These are phyloP conservation scores for Dendrobium huoshanense DNA, from an alignment of 106 monocot species.

Conservation along the genomic window DNA sequence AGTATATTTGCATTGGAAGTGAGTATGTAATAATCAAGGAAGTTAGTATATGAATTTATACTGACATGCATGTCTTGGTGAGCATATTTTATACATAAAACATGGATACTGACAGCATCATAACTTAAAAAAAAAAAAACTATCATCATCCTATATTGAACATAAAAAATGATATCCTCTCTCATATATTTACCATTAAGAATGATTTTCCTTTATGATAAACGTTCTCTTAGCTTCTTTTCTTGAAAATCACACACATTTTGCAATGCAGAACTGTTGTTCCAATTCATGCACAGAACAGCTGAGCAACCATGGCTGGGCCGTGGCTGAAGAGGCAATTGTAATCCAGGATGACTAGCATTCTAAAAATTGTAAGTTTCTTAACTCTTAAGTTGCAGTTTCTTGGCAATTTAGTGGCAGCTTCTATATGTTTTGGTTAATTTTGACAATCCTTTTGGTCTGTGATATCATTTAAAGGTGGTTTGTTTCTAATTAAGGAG, in stretches of 20 bases:
- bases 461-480: neutral
- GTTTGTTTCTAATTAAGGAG: neutral
- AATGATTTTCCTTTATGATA: neutral
- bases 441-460: neutral
- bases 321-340: constrained; percentile 46
- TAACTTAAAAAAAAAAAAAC: neutral
- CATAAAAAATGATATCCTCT: neutral
- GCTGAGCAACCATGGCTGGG: constrained; percentile 29
- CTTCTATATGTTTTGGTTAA: neutral
- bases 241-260: neutral
- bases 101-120: neutral
- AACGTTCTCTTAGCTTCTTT: neutral
- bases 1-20: no score
- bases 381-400: neutral
- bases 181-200: neutral
- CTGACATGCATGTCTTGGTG: no score
- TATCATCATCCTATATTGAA: no score
- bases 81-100: no score
- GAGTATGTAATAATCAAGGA: no score
- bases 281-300: constrained; percentile 12
- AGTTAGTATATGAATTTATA: no score
- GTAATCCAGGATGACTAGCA: constrained; percentile 39
- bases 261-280: constrained; percentile 41
- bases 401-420: neutral
- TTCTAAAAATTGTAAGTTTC: neutral